Evolutionary conservation across 2,329 filamentous ascomycete species (phyloP).

Genomic region (Erysiphe pulchra): DNA sequence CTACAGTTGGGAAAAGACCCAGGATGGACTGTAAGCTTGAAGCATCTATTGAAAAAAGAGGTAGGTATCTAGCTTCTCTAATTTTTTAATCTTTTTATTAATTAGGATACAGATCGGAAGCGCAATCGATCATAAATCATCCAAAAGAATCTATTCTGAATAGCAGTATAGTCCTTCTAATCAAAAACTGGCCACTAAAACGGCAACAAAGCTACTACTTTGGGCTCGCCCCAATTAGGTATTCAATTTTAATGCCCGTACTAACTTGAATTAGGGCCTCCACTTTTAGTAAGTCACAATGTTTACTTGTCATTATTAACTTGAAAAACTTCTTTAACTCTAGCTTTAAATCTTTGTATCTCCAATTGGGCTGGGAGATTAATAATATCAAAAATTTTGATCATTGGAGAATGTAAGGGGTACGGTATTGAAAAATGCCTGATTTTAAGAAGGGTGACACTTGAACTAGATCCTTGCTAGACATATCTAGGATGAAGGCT

Average conservation of each 20-base stretch:
- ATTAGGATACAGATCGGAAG: slow-evolving; percentile 11
- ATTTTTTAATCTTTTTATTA: slow-evolving; percentile 2
- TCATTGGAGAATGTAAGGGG: no score
- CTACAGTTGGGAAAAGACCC: slow-evolving; percentile 10
- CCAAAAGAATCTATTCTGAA: background rate
- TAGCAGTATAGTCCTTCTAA: background rate
- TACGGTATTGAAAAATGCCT: no score
- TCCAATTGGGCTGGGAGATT: no score
- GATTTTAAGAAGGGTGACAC: no score
- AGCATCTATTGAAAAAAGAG: slow-evolving; percentile 5
- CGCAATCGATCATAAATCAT: slow-evolving; percentile 10
- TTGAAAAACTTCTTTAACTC: background rate
- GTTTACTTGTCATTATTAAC: background rate
- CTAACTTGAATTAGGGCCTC: background rate
- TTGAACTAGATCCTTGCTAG: no score
- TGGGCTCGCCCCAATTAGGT: background rate
- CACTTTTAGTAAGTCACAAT: background rate
- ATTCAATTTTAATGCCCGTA: background rate
- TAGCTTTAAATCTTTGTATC: no score
- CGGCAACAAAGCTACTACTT: background rate
- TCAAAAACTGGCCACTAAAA: background rate
- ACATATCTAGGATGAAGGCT: no score
- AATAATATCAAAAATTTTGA: no score
- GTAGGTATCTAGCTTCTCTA: slow-evolving; percentile 4
- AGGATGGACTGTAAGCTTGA: slow-evolving; percentile 8